phyloP scores from a whole-genome alignment of 495 filamentous ascomycete genomes.

The Elaphomyces granulatus region DNA sequence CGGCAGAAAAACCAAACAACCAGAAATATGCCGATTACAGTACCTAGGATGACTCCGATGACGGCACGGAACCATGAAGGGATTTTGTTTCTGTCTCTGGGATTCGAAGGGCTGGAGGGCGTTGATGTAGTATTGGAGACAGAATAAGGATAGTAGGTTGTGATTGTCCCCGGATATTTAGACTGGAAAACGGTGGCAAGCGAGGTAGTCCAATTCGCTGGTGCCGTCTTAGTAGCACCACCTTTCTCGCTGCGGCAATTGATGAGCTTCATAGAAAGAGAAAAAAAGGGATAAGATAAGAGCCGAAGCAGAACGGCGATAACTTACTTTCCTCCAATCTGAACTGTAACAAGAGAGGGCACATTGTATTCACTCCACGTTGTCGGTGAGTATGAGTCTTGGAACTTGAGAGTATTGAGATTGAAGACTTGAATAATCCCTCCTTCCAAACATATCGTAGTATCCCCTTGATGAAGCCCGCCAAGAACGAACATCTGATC shows the following conservation, averaged over 20 bases:
- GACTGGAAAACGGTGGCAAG: conserved; percentile 35
- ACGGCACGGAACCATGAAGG: too few relatives aligned
- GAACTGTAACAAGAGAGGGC: conserved; percentile 31
- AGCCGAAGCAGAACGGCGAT: background rate
- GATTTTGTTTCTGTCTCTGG: too few relatives aligned
- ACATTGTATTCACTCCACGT: conserved; percentile 39
- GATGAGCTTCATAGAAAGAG: background rate
- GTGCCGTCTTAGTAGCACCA: conserved; percentile 32
- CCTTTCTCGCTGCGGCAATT: conserved; percentile 21
- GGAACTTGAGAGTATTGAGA: conserved; percentile 36
- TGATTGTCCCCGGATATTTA: conserved; percentile 35
- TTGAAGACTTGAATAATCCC: conserved; percentile 43
- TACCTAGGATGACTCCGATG: too few relatives aligned
- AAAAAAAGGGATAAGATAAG: background rate
- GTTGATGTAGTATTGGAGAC: background rate
- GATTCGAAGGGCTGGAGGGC: too few relatives aligned
- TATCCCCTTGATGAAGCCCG: conserved; percentile 25
- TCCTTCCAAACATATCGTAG: conserved; percentile 28
- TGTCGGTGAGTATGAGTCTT: conserved; percentile 38
- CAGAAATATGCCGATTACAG: too few relatives aligned
- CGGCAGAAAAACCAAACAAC: too few relatives aligned
- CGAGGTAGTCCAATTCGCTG: conserved; percentile 27
- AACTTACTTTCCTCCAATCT: conserved; percentile 38
- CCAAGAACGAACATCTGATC: conserved; percentile 53
- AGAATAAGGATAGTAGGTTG: conserved; percentile 39